phyloP scores from a whole-genome alignment of 345 rosid genomes.

The Arabidopsis suecica region DNA sequence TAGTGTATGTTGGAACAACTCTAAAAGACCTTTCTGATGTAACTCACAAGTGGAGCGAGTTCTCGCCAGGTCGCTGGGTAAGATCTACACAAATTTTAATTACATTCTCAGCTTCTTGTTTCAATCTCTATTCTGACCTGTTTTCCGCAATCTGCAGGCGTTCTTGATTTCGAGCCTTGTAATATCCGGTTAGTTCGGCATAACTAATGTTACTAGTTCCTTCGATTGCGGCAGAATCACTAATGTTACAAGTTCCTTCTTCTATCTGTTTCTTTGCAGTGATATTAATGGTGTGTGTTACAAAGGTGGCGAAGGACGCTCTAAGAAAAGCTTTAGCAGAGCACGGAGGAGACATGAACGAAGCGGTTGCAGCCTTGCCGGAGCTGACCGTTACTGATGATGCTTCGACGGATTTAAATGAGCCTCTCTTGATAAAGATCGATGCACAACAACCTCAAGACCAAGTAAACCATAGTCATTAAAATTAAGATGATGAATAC shows the following conservation, averaged over 20 bases:
- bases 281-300: conserved; percentile 73
- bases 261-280: conserved; percentile 55
- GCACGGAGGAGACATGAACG: conserved; percentile 61
- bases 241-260: conserved; percentile 1
- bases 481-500: background rate
- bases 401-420: conserved; percentile 53
- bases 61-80: conserved; percentile 92
- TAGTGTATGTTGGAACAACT: conserved; percentile 94
- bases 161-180: conserved; percentile 64
- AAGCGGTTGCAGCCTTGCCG: conserved; percentile 46
- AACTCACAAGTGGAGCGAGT: conserved; percentile 93
- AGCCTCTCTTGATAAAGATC: conserved; percentile 83
- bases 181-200: conserved; percentile 78
- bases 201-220: background rate
- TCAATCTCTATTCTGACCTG: background rate
- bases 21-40: conserved; percentile 98
- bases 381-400: conserved; percentile 56
- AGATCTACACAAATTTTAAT: conserved; percentile 27
- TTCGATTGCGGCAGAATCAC: conserved; percentile 8
- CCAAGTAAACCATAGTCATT: conserved; percentile 37
- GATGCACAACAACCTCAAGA: conserved; percentile 44
- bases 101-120: conserved; percentile 4
- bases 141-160: conserved; percentile 58
- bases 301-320: conserved; percentile 81
- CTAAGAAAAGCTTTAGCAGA: conserved; percentile 92